Base-by-base conservation (phyloP, 768 basidiomycete species). In the Mycena galopus region DNA sequence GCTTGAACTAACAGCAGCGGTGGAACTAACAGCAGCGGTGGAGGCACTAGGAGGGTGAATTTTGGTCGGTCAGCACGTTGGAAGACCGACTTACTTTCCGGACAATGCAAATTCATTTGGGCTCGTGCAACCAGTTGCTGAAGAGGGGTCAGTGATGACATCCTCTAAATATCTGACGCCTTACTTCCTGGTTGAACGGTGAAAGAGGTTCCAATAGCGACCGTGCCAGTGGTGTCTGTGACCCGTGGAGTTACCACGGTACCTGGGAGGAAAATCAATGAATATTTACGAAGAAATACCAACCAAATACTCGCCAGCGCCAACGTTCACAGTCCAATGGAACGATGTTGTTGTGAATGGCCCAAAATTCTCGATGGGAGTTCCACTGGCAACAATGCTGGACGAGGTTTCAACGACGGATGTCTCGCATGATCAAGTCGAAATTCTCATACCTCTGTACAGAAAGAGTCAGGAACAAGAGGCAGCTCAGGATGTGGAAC, bases 131-230 rank as follows among this genome's bases (percentile, higher is more conserved):
- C 21, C 53, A n/a, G 50, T 72, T 21, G 51, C 71, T 72, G 33
- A 9, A 32, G 37, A 56, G 44, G 0, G n/a, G 14, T 62, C n/a
- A 57, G 21, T 21, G 9, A 11, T 25, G 11, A 25, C 5, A 30
- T n/a, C 21, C n/a, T 17, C 4, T 42, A 32, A 17, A 47, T 21
- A 47, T 0, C 11, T 21, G 6, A 19, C 70, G 3, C n/a, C n/a
- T n/a, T 35, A 72, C 65, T 21, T 58, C 71, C 71, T 4, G 65
- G 27, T 32, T 67, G 37, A 27, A 72, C 35, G 5, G 37, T 59
- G 35, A 72, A 61, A 3, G 53, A 7, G 0, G 63, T 63, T 21
- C 59, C 62, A 6, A 42, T 62, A 32, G 30, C 53, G 21, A n/a
- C 32, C 7, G 39, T 55, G 10, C 71, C 71, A 42, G 32, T 67